A percentile compares a stretch with the other conserved stretches of the same genome.
Evolutionary conservation across 441 rosid genomes (phyloP).

Genomic region (Mallotus repandus): DNA sequence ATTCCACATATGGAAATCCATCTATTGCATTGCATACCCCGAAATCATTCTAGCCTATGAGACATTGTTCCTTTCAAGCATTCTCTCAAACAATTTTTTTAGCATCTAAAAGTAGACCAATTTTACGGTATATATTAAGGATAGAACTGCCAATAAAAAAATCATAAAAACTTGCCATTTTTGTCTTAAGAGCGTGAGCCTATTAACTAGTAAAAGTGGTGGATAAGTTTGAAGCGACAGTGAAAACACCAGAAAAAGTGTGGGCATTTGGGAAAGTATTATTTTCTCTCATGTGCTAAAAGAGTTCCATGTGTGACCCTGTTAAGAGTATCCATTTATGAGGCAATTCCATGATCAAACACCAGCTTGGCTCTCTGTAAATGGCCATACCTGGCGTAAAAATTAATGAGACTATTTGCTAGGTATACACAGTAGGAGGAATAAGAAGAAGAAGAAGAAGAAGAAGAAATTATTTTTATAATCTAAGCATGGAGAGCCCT

Average conservation of each 20-base stretch:
- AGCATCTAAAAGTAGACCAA: conserved; percentile 55
- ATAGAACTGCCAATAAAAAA: conserved; percentile 80
- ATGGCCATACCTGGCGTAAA: conserved; percentile 64
- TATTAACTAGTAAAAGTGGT: conserved; percentile 45
- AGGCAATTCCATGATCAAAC: conserved; percentile 73
- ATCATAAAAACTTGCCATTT: conserved; percentile 55
- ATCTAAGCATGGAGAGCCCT: conserved; percentile 59
- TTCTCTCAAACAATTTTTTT: conserved; percentile 69
- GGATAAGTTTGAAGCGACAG: conserved; percentile 47
- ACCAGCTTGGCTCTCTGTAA: conserved; percentile 49
- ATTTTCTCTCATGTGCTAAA: conserved; percentile 59
- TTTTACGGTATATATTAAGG: conserved; percentile 62
- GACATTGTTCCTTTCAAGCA: conserved; percentile 66
- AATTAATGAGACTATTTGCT: conserved; percentile 63
- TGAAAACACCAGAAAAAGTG: conserved; percentile 72
- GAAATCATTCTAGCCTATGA: conserved; percentile 88
- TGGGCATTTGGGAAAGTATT: conserved; percentile 65
- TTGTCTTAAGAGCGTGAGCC: conserved; percentile 62
- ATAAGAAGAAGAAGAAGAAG: too few relatives aligned
- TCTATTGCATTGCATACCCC: conserved; percentile 63
- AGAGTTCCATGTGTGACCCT: conserved; percentile 50
- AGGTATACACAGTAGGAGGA: conserved; percentile 47
- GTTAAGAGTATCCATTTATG: conserved; percentile 68
- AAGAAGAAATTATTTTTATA: conserved; percentile 37
- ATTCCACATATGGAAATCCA: too few relatives aligned